Base-by-base conservation (phyloP, 495 filamentous ascomycete species). In the Hyaloscypha finlandica region DNA sequence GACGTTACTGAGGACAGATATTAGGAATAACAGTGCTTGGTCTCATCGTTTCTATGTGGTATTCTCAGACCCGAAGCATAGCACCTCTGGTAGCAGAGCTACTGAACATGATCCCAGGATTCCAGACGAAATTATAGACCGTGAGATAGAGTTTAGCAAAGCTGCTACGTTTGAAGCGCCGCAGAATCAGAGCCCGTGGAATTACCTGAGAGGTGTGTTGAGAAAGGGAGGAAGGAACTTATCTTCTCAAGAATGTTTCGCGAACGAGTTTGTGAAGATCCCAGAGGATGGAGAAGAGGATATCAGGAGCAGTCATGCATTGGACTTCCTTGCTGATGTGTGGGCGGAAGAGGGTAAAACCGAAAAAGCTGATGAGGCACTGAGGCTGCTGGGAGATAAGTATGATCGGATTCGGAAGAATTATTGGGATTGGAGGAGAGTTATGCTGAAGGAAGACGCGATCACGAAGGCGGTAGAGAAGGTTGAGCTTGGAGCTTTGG, bases 21-120 rank as follows among this genome's bases (percentile, higher is more conserved):
- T 98, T 59, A 84, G 92, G 70, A 99, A 99, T 77, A 99, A 99
- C 76, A 93, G 89, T 32, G 95, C 94, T 37, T 99, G 95, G 95
- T 96, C 93, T 70, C 96, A 99, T 80, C 88, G 95, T 14, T 98
- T 92, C 80, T 96, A 92, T 77, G 70, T 98, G 8, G 86, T 95
- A 3, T 97, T 98, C 74, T 90, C 90, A 0, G 75, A 86, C 81
- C 88, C 84, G 9, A 71, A 63, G 8, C 67, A 77, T 58, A 74
- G 77, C 19, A 88, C 88, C 61, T 76, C 79, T 3, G 84, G 80
- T 32, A 63, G 77, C 8, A 75, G 76, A 25, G 77, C 78, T 4
- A 81, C 77, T 2, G 80, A 84, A 32, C 69, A 77, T 25, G 77
- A 85, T 61, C 74, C 80, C 16, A 74, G 77, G 64, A 82, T 90